Evolutionary conservation across 2,329 filamentous ascomycete genomes (phyloP), one percentile per base, ranked within the genome.

Genomic region (Fusarium veterinarium): DNA sequence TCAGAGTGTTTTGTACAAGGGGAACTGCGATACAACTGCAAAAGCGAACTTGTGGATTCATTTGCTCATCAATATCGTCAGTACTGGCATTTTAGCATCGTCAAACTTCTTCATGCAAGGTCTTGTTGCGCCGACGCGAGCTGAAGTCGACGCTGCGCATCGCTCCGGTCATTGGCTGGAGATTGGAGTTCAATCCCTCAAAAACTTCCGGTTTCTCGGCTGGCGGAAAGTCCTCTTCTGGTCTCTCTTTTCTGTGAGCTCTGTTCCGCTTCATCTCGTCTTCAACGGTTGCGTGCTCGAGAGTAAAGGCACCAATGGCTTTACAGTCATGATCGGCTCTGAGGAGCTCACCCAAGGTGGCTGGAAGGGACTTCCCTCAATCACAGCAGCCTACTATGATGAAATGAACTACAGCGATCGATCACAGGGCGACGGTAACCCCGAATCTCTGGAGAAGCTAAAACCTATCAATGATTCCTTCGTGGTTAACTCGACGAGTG

Each of bases 51-150:
- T 71, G 5, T 64, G 58, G 46, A 73, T 75, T 1, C 72, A 75
- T 46, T 12, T 75, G 8, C 46, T 60, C 33, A 73, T 75, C 5
- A 75, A 75, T 23, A 30, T 73, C 1, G 37, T 75, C 8, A 56
- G 77, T 6, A 82, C 80, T 0, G 60, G 77, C 0, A 60, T 83
- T 16, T 57, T 84, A 16, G 77, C 76, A 1, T 81, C 78, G 1
- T 81, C 79, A 13, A 83, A 83, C 56, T 83, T 80, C 40, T 80
- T 79, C 25, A 82, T 82, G 78, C 82, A 83, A 45, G 71, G 78
- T 2, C 75, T 81, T 3, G 76, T 74, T 0, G 80, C 81, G 1
- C 82, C 81, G 1, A 82, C 80, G 0, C 66, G 81, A 11, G 52
- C 48, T 0, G 76, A 82, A 23, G 62, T 83, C 3, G 76, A 83